Evolutionary conservation across 2,329 filamentous ascomycete species (phyloP).

Genomic region (Neoarthrinium moseri): DNA sequence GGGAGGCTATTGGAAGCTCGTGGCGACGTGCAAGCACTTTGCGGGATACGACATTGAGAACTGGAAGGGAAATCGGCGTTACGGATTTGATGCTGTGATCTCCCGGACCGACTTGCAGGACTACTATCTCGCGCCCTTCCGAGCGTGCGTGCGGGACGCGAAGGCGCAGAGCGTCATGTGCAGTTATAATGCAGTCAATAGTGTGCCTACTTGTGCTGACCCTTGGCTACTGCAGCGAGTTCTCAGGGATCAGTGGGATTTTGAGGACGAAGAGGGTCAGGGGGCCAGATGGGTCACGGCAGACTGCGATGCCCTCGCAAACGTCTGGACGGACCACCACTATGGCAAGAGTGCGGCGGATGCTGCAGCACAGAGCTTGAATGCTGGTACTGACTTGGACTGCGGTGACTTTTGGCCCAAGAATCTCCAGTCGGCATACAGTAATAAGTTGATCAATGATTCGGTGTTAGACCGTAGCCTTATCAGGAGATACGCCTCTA

Average conservation of each 20-base stretch:
- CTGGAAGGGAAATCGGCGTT: constrained; percentile 39
- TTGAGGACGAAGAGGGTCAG: too few species aligned
- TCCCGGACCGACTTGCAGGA: constrained; percentile 63
- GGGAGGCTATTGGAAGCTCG: constrained; percentile 32
- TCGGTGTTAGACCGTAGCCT: constrained; percentile 23
- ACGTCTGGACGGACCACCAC: constrained; percentile 48
- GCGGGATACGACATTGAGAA: constrained; percentile 55
- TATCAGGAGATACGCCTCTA: constrained; percentile 24
- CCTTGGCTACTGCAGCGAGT: constrained; percentile 61
- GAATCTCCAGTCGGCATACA: constrained; percentile 25
- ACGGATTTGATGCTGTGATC: constrained; percentile 55
- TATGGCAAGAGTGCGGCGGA: constrained; percentile 28
- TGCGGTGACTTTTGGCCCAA: constrained; percentile 25
- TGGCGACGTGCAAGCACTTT: constrained; percentile 60
- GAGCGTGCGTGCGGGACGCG: constrained; percentile 58
- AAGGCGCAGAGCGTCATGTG: constrained; percentile 60
- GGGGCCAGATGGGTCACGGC: constrained; percentile 61
- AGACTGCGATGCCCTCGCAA: constrained; percentile 63
- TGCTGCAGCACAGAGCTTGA: constrained; percentile 29
- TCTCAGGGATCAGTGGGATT: constrained; percentile 64
- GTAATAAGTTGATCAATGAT: constrained; percentile 27
- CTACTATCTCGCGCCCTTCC: constrained; percentile 66
- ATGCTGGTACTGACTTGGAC: constrained; percentile 33
- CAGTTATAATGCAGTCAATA: constrained; percentile 63
- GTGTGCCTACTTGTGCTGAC: constrained; percentile 62